Evolutionary conservation across 768 basidiomycete genomes (phyloP).

Genomic region (Amanita molliuscula): DNA sequence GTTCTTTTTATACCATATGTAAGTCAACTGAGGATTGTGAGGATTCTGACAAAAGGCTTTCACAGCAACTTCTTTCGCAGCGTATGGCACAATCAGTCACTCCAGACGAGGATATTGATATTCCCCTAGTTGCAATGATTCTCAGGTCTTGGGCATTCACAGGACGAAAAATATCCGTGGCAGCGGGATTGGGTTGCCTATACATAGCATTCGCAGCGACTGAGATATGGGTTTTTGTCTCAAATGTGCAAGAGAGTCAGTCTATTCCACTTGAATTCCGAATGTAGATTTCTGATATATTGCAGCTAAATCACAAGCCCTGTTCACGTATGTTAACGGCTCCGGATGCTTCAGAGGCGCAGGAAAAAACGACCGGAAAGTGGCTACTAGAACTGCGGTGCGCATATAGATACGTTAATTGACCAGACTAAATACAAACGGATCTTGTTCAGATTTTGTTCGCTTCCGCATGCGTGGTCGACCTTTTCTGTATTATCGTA

Average conservation of each 20-base stretch:
- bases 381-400: slow-evolving; percentile 6
- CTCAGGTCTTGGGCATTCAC: slow-evolving; percentile 19
- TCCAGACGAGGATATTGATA: slow-evolving; percentile 12
- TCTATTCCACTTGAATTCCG: background rate
- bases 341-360: slow-evolving; percentile 6
- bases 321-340: slow-evolving; percentile 1
- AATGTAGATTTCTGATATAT: background rate
- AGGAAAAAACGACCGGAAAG: background rate
- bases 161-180: slow-evolving; percentile 9
- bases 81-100: background rate
- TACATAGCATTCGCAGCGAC: slow-evolving; percentile 11
- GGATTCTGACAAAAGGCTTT: background rate
- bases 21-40: background rate
- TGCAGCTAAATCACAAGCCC: background rate
- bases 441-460: slow-evolving; percentile 9
- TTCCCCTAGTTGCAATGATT: slow-evolving; percentile 14
- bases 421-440: background rate
- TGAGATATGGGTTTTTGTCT: slow-evolving; percentile 16
- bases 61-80: slow-evolving; percentile 1
- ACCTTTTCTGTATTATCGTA: slow-evolving; percentile 12
- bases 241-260: slow-evolving; percentile 11
- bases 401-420: background rate
- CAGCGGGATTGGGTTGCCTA: slow-evolving; percentile 8
- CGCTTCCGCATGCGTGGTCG: slow-evolving; percentile 12
- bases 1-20: slow-evolving; percentile 15